These are phyloP conservation scores for Fraxinus greggii DNA, from an alignment of 305 asterid genomes.

Conservation along the genomic window DNA sequence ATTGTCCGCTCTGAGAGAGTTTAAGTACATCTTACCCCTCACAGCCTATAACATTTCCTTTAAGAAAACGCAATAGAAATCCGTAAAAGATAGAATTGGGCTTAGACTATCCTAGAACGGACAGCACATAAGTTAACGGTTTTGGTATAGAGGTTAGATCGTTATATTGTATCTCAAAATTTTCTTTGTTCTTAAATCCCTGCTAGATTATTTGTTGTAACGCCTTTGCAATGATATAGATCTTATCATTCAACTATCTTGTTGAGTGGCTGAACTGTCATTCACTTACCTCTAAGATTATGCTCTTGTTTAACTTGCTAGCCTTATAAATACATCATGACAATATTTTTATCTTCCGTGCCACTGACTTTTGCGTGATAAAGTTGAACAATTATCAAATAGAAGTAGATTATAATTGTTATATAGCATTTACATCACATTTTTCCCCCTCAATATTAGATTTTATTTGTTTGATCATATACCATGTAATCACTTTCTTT, in stretches of 20 bases:
- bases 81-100: too few species aligned
- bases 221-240: neutral
- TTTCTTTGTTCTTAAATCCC: neutral
- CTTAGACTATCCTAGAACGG: too few species aligned
- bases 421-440: neutral
- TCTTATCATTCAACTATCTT: neutral
- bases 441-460: neutral
- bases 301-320: neutral
- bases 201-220: neutral
- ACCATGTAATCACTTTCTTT: neutral
- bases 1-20: too few species aligned
- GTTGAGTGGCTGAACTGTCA: neutral
- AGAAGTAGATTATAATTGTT: neutral
- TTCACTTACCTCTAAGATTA: neutral
- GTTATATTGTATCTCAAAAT: neutral
- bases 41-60: too few species aligned
- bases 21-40: too few species aligned
- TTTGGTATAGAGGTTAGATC: too few species aligned
- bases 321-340: neutral
- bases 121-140: too few species aligned
- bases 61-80: too few species aligned
- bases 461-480: neutral
- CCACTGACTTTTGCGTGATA: neutral
- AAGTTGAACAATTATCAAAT: neutral
- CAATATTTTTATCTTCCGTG: neutral